Evolutionary conservation across 345 rosid species (phyloP), one percentile per base, ranked within the genome.

Genomic region (Gossypium rotundifolium): DNA sequence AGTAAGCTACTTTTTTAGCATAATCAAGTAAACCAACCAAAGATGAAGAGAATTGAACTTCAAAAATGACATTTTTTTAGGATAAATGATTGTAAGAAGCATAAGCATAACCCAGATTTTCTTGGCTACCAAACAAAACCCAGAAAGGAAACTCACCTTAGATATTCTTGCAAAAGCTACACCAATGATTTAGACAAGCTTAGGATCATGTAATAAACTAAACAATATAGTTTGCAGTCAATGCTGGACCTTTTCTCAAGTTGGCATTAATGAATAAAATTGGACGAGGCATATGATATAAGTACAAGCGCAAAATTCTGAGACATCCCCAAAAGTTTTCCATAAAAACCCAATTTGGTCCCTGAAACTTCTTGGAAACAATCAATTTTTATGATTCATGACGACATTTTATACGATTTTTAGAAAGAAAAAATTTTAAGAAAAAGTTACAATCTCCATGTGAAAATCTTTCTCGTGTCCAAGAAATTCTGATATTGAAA

Each of bases 121-220:
- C 69, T 11, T 18, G 70, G 11, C 27, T 4, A 18, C 51, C 70
- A 65, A 65, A 65, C 70, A 42, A 44, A 65, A 65, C 52, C 70
- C 27, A 42, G 52, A 11, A 5, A 10, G 25, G 29, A 44, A 65
- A 65, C 71, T 22, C 22, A 45, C 71, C 71, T 66, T 48, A 46
- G 54, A 46, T 46, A 14, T 18, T 66, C 45, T 6, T 20, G 54
- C 54, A 7, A 9, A 22, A 45, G 33, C 54, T 66, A 12, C 71
- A 22, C 29, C 71, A 45, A 45, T 22, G 38, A 45, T 66, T 45
- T 53, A 45, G 38, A 66, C 33, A 23, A 66, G 16, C n/a, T 66
- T 45, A 7, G 71, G 23, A 20, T 45, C 54, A 25, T 66, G 54
- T 22, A 66, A 45, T 22, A 5, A 59, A 25, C 38, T 59, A 59